A percentile compares a stretch with the other conserved stretches of the same genome.
phyloP scores from a whole-genome alignment of 345 rosid genomes.

The Gynandropsis gynandra region DNA sequence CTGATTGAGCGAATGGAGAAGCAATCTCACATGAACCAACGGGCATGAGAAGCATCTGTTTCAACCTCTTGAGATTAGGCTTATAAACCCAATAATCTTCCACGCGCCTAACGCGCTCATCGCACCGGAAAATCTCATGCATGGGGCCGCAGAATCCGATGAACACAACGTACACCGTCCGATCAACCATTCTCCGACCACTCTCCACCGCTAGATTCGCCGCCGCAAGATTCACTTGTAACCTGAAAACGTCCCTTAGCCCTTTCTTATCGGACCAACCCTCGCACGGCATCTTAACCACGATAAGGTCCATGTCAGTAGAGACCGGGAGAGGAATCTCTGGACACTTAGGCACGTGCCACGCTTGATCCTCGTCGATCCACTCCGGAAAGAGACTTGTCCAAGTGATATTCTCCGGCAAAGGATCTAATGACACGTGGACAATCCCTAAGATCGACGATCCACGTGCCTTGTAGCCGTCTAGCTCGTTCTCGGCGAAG shows the following conservation, averaged over 20 bases:
- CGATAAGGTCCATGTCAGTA: conserved; percentile 56
- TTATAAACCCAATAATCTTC: conserved; percentile 65
- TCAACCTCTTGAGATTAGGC: conserved; percentile 45
- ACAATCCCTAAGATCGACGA: conserved; percentile 20
- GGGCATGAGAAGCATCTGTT: conserved; percentile 67
- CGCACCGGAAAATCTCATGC: conserved; percentile 72
- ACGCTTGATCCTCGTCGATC: conserved; percentile 50
- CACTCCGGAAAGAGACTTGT: conserved; percentile 57
- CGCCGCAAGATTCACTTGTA: conserved; percentile 72
- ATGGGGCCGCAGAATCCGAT: conserved; percentile 69
- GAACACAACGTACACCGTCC: conserved; percentile 45
- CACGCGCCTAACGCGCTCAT: conserved; percentile 47
- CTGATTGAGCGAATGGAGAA: conserved; percentile 34
- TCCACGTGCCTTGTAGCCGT: conserved; percentile 14
- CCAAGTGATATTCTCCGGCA: conserved; percentile 39
- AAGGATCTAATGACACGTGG: conserved; percentile 33
- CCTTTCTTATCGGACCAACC: conserved; percentile 31
- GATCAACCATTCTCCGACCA: conserved; percentile 25
- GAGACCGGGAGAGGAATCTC: conserved; percentile 63
- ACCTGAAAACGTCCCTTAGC: conserved; percentile 54
- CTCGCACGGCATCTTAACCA: conserved; percentile 59
- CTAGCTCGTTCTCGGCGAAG: conserved; percentile 15
- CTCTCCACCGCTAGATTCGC: conserved; percentile 59
- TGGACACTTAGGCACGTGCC: conserved; percentile 42
- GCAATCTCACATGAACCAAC: conserved; percentile 79